These are phyloP conservation scores for Emericellopsis cladophorae DNA, from an alignment of 2,329 filamentous ascomycete species.

Conservation along the genomic window DNA sequence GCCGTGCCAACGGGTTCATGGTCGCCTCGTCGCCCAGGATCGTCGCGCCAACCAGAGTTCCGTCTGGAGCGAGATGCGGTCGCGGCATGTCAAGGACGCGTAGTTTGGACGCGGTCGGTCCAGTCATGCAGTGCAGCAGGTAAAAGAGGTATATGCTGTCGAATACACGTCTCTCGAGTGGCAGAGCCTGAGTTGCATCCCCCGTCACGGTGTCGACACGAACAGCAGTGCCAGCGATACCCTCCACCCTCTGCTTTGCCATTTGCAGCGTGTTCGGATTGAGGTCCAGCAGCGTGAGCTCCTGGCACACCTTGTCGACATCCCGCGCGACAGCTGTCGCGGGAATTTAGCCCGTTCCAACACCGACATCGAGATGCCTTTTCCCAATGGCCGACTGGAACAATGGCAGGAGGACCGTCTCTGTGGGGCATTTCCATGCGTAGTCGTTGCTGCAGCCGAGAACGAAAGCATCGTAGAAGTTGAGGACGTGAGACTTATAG, in stretches of 20 bases:
- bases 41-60: constrained; percentile 12
- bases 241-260: constrained; percentile 11
- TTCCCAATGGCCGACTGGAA: constrained; percentile 19
- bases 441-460: constrained; percentile 19
- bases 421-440: constrained; percentile 21
- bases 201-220: constrained; percentile 17
- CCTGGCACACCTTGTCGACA: constrained; percentile 8
- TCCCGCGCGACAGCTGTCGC: constrained; percentile 3
- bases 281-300: constrained; percentile 22
- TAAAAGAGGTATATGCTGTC: constrained; percentile 21
- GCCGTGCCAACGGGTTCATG: constrained; percentile 6
- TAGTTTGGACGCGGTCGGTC: constrained; percentile 7
- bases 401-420: constrained; percentile 16
- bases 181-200: constrained; percentile 20
- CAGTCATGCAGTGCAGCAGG: constrained; percentile 13
- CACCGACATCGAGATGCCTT: constrained; percentile 25
- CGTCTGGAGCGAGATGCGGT: constrained; percentile 6
- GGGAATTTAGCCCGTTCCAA: constrained; percentile 25
- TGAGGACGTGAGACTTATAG: not conserved
- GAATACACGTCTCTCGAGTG: constrained; percentile 13
- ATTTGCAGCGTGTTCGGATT: constrained; percentile 17
- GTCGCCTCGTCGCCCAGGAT: constrained; percentile 7
- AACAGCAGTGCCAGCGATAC: constrained; percentile 6
- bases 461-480: constrained; percentile 17
- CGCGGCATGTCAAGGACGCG: constrained; percentile 6